Base-by-base conservation (phyloP, 1,139 yeast species). In the Kodamaea alishanica region DNA sequence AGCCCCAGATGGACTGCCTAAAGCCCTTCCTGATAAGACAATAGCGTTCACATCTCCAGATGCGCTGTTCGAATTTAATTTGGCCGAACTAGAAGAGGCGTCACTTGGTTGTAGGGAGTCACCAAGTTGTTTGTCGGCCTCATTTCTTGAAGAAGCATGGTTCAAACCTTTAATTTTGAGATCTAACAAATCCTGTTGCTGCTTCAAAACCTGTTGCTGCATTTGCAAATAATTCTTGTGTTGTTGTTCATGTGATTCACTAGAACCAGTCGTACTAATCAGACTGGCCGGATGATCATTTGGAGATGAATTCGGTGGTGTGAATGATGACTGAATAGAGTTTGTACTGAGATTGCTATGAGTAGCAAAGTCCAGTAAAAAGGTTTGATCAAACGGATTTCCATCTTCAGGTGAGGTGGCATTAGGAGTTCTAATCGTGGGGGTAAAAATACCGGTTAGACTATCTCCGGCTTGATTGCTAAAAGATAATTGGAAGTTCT, bases 331-430 rank as follows among this genome's bases (percentile, higher is more conserved):
- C 4, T 34, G 31, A 6, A 33, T 24, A 5, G 43, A 34, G 27
- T 32, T 37, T 6, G 38, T 32, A 26, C 43, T 40, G 27, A 12
- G 26, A 20, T 35, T 36, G 10, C 33, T 11, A 24, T 33, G 30
- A 24, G 35, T 33, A 37, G 44, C 8, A 20, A 47, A 39, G 1
- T 48, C 50, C n/a, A 46, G 41, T 36, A 48, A 38, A 34, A 67
- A 66, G 1, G 63, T 55, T 24, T 53, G 56, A 28, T 69, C 75
- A 45, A 70, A 70, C 40, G 75, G 74, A 47, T 70, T 70, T 11
- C 50, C 55, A 34, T 63, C 70, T 4, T 52, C 44, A 4, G 47
- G 46, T 4, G 48, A 43, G n/a, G 34, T 33, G 22, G 43, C 37
- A 10, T 30, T 36, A 2, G 75, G 75, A 1, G 74, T 65, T 37